Conservation (phyloP, 2,329 filamentous ascomycete species). For the Neonectria magnoliae region DNA sequence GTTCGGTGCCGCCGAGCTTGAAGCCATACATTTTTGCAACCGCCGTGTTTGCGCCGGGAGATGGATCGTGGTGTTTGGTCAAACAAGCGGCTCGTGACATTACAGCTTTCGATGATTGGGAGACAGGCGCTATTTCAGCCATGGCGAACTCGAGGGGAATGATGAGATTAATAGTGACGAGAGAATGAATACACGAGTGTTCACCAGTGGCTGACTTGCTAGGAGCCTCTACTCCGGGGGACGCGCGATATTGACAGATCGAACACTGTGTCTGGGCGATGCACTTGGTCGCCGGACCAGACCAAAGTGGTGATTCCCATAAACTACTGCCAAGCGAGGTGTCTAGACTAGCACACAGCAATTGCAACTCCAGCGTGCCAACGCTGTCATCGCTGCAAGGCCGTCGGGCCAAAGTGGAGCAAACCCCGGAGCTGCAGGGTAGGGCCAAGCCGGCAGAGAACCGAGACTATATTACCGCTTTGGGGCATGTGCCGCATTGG, state of each 20-base stretch:
- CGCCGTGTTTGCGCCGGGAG: background rate
- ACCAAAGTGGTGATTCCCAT: background rate
- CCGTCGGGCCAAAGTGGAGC: background rate
- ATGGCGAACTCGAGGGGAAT: background rate
- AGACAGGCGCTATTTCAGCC: background rate
- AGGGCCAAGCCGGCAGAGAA: slow-evolving; percentile 29
- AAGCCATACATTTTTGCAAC: background rate
- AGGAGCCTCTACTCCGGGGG: background rate
- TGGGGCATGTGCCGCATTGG: slow-evolving; percentile 21
- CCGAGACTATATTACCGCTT: slow-evolving; percentile 16
- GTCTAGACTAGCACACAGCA: background rate
- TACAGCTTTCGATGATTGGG: background rate
- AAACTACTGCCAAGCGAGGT: background rate
- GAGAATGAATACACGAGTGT: background rate
- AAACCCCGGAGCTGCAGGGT: background rate
- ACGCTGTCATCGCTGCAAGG: background rate
- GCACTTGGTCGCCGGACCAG: background rate
- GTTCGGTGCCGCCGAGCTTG: background rate
- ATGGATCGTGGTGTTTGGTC: background rate
- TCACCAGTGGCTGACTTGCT: no score
- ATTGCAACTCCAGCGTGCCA: background rate
- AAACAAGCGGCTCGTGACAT: background rate
- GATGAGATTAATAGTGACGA: background rate
- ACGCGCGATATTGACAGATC: background rate
- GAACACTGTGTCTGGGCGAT: background rate